Conservation (phyloP, 495 filamentous ascomycete species). For the Neurospora terricola region DNA sequence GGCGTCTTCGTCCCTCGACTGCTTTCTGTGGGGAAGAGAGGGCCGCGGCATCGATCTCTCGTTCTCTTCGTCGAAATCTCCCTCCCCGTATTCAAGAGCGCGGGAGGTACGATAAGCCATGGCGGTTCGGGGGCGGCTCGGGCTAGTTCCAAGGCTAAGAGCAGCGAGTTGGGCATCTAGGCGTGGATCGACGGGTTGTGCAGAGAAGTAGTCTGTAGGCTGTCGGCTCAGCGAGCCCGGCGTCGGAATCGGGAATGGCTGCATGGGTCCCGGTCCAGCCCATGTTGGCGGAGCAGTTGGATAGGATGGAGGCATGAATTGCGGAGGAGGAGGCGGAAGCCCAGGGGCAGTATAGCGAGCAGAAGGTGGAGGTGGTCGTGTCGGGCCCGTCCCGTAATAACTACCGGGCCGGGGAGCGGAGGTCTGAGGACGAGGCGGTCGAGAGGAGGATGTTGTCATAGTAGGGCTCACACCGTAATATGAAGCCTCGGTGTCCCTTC, state of each 20-base stretch:
- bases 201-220: slow-evolving; percentile 19
- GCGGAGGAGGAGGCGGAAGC: slow-evolving; percentile 9
- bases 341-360: background rate
- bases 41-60: slow-evolving; percentile 26
- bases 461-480: slow-evolving; percentile 30
- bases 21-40: slow-evolving; percentile 27
- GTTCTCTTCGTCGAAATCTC: slow-evolving; percentile 24
- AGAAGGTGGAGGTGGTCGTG: slow-evolving; percentile 17
- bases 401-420: slow-evolving; percentile 21
- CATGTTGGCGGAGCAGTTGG: slow-evolving; percentile 13
- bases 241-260: slow-evolving; percentile 6
- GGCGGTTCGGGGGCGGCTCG: slow-evolving; percentile 31
- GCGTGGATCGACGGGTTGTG: slow-evolving; percentile 23
- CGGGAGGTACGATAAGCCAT: slow-evolving; percentile 29
- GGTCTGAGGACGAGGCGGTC: slow-evolving; percentile 28
- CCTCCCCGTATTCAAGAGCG: slow-evolving; percentile 6
- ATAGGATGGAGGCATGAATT: slow-evolving; percentile 20
- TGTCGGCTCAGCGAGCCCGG: slow-evolving; percentile 11
- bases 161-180: slow-evolving; percentile 16
- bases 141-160: slow-evolving; percentile 15
- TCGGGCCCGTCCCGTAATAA: slow-evolving; percentile 24
- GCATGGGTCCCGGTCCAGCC: slow-evolving; percentile 2
- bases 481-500: slow-evolving; percentile 22
- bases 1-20: slow-evolving; percentile 27
- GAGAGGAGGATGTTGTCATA: slow-evolving; percentile 23